Percentiles rank a stretch among this genome's conserved stretches.
Conservation (phyloP, 352 stramenopile genomes). For the Pseudoperonospora humuli region DNA sequence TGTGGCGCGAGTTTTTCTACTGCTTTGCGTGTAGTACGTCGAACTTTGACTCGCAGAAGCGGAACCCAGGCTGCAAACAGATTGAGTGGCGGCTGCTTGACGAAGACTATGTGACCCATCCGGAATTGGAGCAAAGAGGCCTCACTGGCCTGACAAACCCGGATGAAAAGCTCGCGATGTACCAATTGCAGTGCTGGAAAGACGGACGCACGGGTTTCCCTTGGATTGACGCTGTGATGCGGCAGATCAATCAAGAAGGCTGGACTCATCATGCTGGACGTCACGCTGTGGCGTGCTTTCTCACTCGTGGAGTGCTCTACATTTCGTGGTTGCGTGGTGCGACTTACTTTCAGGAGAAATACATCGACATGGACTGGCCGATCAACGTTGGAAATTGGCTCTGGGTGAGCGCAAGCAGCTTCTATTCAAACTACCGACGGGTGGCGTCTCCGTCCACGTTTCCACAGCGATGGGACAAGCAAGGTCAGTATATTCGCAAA, state of each 20-base stretch:
- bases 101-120: slow-evolving; percentile 12
- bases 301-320: slow-evolving; percentile 93
- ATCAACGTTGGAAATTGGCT: slow-evolving; percentile 98
- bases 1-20: slow-evolving; percentile 96
- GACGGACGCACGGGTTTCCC: slow-evolving; percentile 92
- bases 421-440: slow-evolving; percentile 94
- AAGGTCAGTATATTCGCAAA: slow-evolving; percentile 87
- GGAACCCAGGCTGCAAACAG: slow-evolving; percentile 84
- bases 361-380: slow-evolving; percentile 93
- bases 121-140: slow-evolving; percentile 23
- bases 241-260: slow-evolving; percentile 83
- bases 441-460: slow-evolving; percentile 90
- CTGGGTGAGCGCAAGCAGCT: slow-evolving; percentile 91
- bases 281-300: slow-evolving; percentile 94
- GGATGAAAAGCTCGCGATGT: slow-evolving; percentile 41
- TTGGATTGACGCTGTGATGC: slow-evolving; percentile 96
- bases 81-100: slow-evolving; percentile 53
- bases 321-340: slow-evolving; percentile 90
- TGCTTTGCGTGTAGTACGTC: slow-evolving; percentile 48
- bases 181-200: slow-evolving; percentile 82
- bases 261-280: slow-evolving; percentile 81
- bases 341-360: slow-evolving; percentile 84
- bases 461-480: slow-evolving; percentile 90
- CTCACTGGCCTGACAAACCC: slow-evolving; percentile 59
- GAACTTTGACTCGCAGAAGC: slow-evolving; percentile 86